These are phyloP conservation scores for Talaromyces piceae DNA, from an alignment of 2,329 filamentous ascomycete species.

Conservation along the genomic window DNA sequence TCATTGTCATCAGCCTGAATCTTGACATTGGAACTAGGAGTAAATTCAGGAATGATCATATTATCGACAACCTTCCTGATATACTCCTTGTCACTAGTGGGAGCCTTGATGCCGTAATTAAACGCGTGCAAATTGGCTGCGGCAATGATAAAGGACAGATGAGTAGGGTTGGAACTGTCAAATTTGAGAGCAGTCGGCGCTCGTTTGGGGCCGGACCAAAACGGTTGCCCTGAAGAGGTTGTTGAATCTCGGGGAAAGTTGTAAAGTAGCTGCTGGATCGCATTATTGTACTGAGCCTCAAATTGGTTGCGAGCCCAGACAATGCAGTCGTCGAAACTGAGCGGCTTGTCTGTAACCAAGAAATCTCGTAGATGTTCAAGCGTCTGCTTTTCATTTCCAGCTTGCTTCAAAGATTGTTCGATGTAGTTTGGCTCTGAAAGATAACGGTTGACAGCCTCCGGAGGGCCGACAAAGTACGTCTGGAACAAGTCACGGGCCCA, in stretches of 20 bases:
- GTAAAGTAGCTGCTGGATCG: slow-evolving; percentile 87
- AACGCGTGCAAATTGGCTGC: slow-evolving; percentile 91
- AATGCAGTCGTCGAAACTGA: slow-evolving; percentile 92
- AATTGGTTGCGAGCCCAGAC: slow-evolving; percentile 91
- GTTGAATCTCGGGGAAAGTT: slow-evolving; percentile 94
- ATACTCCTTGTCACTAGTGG: slow-evolving; percentile 59
- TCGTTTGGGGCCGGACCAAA: slow-evolving; percentile 98
- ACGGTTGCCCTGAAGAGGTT: slow-evolving; percentile 79
- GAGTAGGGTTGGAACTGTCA: slow-evolving; percentile 72
- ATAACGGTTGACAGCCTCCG: slow-evolving; percentile 91
- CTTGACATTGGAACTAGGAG: slow-evolving; percentile 81
- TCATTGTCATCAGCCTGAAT: slow-evolving; percentile 96
- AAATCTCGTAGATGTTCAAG: slow-evolving; percentile 85
- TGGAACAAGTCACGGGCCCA: slow-evolving; percentile 97
- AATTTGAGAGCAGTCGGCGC: slow-evolving; percentile 89
- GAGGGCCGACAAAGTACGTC: slow-evolving; percentile 83
- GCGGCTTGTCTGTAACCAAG: slow-evolving; percentile 82
- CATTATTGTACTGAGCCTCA: slow-evolving; percentile 94
- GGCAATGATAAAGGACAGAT: slow-evolving; percentile 80
- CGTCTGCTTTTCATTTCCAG: slow-evolving; percentile 89
- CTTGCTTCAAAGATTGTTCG: slow-evolving; percentile 77
- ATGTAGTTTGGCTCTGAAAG: slow-evolving; percentile 87
- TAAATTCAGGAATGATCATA: slow-evolving; percentile 93
- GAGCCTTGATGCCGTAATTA: slow-evolving; percentile 95
- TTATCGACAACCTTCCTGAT: slow-evolving; percentile 77